phyloP scores from a whole-genome alignment of 768 basidiomycete genomes.

The Boletellus ananas region DNA sequence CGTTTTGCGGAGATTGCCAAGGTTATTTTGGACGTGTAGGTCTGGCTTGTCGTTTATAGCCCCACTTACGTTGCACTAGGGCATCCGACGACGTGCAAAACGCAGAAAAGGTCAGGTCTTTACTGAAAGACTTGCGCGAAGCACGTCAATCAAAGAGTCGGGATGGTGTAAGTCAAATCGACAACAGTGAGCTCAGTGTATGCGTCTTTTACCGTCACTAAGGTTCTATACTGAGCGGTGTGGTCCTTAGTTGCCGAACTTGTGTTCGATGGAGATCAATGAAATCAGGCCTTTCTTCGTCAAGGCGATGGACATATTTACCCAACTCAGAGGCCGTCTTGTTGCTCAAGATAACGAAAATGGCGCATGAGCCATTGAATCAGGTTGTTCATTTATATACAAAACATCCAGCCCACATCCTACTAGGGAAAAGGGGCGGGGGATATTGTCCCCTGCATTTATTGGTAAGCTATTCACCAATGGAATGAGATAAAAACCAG shows the following conservation, averaged over 20 bases:
- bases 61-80: slow-evolving; percentile 37
- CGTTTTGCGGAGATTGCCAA: slow-evolving; percentile 89
- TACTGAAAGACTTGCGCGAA: slow-evolving; percentile 94
- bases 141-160: slow-evolving; percentile 92
- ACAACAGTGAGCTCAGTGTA: slow-evolving; percentile 79
- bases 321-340: slow-evolving; percentile 43
- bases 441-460: not conserved
- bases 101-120: slow-evolving; percentile 76
- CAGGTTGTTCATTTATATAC: not conserved
- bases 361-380: not conserved
- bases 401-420: not conserved
- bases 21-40: slow-evolving; percentile 86
- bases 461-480: slow-evolving; percentile 1
- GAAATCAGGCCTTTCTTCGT: slow-evolving; percentile 89
- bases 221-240: not conserved
- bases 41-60: not conserved
- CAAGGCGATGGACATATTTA: slow-evolving; percentile 72
- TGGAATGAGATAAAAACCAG: not conserved
- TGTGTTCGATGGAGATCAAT: slow-evolving; percentile 90
- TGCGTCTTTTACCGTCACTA: slow-evolving; percentile 22
- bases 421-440: not conserved
- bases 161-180: slow-evolving; percentile 75
- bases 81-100: slow-evolving; percentile 87
- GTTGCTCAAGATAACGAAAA: slow-evolving; percentile 4
- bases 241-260: slow-evolving; percentile 62